These are phyloP conservation scores for Myxozyma neotropica DNA, from an alignment of 805 yeast genomes.

Conservation along the genomic window DNA sequence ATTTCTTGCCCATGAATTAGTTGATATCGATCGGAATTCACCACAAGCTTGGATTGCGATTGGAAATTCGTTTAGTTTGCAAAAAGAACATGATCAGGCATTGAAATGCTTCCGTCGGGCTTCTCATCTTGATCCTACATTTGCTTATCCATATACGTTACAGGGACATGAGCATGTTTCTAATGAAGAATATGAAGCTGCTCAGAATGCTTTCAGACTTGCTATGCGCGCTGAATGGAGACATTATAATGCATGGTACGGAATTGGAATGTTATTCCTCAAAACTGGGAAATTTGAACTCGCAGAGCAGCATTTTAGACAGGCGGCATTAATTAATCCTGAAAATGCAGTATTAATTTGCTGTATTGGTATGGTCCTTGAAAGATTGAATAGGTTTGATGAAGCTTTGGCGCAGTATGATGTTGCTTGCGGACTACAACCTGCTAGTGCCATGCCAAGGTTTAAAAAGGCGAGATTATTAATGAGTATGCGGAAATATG, in stretches of 20 bases:
- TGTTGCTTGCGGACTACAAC: slow-evolving; percentile 80
- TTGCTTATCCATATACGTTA: slow-evolving; percentile 87
- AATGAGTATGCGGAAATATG: slow-evolving; percentile 66
- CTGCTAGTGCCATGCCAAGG: slow-evolving; percentile 79
- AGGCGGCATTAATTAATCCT: slow-evolving; percentile 87
- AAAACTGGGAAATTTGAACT: slow-evolving; percentile 80
- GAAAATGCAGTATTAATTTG: slow-evolving; percentile 85
- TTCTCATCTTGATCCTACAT: slow-evolving; percentile 62
- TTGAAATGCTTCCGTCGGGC: slow-evolving; percentile 84
- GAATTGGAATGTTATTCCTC: slow-evolving; percentile 90
- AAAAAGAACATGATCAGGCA: slow-evolving; percentile 85
- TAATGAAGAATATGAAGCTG: slow-evolving; percentile 87
- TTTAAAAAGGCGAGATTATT: slow-evolving; percentile 86
- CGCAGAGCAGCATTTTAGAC: slow-evolving; percentile 84
- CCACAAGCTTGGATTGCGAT: slow-evolving; percentile 91
- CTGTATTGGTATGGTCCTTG: slow-evolving; percentile 92
- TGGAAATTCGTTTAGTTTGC: slow-evolving; percentile 84
- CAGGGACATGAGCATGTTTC: slow-evolving; percentile 91
- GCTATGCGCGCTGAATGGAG: slow-evolving; percentile 76
- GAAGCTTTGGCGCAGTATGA: slow-evolving; percentile 82
- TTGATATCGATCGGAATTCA: slow-evolving; percentile 61
- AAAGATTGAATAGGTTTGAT: slow-evolving; percentile 65
- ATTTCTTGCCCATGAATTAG: slow-evolving; percentile 78
- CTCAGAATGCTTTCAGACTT: slow-evolving; percentile 76
- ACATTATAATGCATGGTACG: slow-evolving; percentile 93